Evolutionary conservation across 495 filamentous ascomycete genomes (phyloP).

Genomic region (Mytilinidion resinicola): DNA sequence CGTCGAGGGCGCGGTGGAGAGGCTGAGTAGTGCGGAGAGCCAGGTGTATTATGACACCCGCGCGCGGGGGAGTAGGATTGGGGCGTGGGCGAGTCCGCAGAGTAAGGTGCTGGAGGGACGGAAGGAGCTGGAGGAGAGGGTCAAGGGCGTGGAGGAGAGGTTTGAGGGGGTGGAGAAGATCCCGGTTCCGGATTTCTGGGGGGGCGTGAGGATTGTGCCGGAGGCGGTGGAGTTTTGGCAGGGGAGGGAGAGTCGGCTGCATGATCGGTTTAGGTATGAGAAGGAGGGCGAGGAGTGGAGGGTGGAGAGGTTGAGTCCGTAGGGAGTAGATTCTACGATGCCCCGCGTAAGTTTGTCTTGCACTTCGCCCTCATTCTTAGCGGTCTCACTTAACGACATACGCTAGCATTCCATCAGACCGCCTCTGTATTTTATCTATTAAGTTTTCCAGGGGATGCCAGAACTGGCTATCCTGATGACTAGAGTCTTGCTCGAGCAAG

Average conservation of each 20-base stretch:
- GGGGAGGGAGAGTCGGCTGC: slow-evolving; percentile 76
- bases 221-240: slow-evolving; percentile 93
- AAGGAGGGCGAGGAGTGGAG: slow-evolving; percentile 44
- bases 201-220: slow-evolving; percentile 74
- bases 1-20: slow-evolving; percentile 67
- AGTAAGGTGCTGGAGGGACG: slow-evolving; percentile 64
- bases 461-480: too few relatives aligned
- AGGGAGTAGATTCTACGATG: too few relatives aligned
- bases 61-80: slow-evolving; percentile 71
- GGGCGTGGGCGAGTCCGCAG: slow-evolving; percentile 91
- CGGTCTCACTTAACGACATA: too few relatives aligned
- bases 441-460: too few relatives aligned
- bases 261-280: slow-evolving; percentile 88
- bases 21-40: slow-evolving; percentile 64
- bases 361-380: too few relatives aligned
- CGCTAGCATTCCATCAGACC: too few relatives aligned
- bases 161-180: slow-evolving; percentile 74
- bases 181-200: slow-evolving; percentile 91
- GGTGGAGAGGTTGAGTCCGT: slow-evolving; percentile 27
- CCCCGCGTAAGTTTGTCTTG: too few relatives aligned
- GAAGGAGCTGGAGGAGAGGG: slow-evolving; percentile 57
- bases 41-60: slow-evolving; percentile 83
- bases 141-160: slow-evolving; percentile 60
- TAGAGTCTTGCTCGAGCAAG: too few relatives aligned
- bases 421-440: too few relatives aligned